Conservation (phyloP, 1,284 basidiomycete genomes). For the Coniophora puteana region DNA sequence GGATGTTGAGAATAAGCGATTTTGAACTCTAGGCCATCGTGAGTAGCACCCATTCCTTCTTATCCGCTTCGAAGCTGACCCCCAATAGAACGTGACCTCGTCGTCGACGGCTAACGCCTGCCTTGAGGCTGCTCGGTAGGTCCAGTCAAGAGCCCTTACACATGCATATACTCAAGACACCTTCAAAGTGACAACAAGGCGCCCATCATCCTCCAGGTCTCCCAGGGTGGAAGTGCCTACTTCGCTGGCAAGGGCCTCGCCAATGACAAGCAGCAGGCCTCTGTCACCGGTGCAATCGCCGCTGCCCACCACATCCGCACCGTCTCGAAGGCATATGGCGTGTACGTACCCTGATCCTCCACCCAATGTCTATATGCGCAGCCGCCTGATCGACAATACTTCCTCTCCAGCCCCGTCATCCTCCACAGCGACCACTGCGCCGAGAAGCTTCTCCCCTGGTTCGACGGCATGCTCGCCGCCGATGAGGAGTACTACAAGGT, state of each 20-base stretch:
- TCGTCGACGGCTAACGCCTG: conserved; percentile 75
- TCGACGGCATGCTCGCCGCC: conserved; percentile 98
- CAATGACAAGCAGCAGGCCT: conserved; percentile 97
- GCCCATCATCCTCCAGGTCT: conserved; percentile 97
- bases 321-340: conserved; percentile 86
- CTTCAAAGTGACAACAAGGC: conserved; percentile 78
- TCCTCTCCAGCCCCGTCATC: conserved; percentile 76
- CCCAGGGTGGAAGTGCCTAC: conserved; percentile 95
- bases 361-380: conserved; percentile 1
- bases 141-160: background rate
- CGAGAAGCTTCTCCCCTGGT: conserved; percentile 98
- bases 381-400: conserved; percentile 1
- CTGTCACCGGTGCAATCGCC: conserved; percentile 87
- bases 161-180: conserved; percentile 7
- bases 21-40: conserved; percentile 51
- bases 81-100: conserved; percentile 61
- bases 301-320: conserved; percentile 92
- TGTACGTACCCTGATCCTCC: conserved; percentile 51
- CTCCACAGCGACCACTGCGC: conserved; percentile 99
- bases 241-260: conserved; percentile 96
- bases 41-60: conserved; percentile 27
- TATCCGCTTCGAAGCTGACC: conserved; percentile 9
- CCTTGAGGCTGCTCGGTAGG: conserved; percentile 70
- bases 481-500: conserved; percentile 93
- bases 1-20: background rate